A percentile compares a stretch with the other conserved stretches of the same genome.
These are phyloP conservation scores for Huntiella bhutanensis DNA, from an alignment of 2,329 filamentous ascomycete species.

Conservation along the genomic window DNA sequence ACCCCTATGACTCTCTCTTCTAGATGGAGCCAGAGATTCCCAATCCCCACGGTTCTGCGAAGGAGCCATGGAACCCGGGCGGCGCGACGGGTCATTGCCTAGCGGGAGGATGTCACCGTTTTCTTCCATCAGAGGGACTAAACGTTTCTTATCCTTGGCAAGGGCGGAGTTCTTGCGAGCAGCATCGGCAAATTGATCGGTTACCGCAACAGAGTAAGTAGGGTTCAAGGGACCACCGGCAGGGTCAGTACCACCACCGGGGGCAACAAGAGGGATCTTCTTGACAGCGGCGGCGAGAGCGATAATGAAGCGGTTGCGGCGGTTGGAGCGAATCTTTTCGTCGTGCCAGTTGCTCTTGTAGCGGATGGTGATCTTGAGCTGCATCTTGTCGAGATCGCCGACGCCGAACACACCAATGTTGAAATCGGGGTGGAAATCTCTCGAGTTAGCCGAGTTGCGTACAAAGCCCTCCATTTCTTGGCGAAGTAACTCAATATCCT, in stretches of 20 bases:
- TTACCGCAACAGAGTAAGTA: slow-evolving; percentile 59
- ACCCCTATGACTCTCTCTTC: slow-evolving; percentile 26
- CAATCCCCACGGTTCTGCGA: slow-evolving; percentile 5
- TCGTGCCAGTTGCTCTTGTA: slow-evolving; percentile 92
- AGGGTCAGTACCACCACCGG: slow-evolving; percentile 49
- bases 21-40: slow-evolving; percentile 16
- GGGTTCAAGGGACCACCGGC: slow-evolving; percentile 55
- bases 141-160: slow-evolving; percentile 43
- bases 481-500: slow-evolving; percentile 73
- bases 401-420: slow-evolving; percentile 61
- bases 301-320: slow-evolving; percentile 93
- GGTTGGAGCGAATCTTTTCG: slow-evolving; percentile 58
- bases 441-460: slow-evolving; percentile 59
- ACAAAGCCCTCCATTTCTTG: slow-evolving; percentile 76
- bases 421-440: slow-evolving; percentile 80
- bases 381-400: slow-evolving; percentile 71
- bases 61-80: slow-evolving; percentile 4
- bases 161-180: slow-evolving; percentile 37
- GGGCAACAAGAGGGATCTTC: slow-evolving; percentile 68
- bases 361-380: slow-evolving; percentile 64
- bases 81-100: not conserved
- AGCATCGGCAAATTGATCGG: slow-evolving; percentile 44
- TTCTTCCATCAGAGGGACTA: slow-evolving; percentile 33
- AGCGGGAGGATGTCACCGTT: slow-evolving; percentile 10
- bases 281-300: slow-evolving; percentile 70